Conservation (phyloP, 1,139 yeast genomes). For the Nematodospora anomalae region DNA sequence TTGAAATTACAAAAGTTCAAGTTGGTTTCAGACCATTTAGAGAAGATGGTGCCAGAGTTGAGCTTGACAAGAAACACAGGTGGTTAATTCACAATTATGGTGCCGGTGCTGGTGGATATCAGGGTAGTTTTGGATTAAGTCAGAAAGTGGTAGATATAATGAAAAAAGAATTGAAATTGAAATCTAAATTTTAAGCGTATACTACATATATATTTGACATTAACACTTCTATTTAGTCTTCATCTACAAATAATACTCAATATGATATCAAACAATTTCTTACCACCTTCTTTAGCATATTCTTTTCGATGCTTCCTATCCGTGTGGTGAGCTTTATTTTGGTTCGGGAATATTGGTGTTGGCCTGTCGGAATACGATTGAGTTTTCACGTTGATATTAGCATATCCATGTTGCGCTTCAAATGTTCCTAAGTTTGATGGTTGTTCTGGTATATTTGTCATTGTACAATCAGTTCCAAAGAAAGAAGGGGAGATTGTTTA, state of each 20-base stretch:
- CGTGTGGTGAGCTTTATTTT: constrained; percentile 29
- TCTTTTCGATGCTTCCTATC: constrained; percentile 41
- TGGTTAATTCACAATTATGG: constrained; percentile 54
- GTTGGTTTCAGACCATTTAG: constrained; percentile 53
- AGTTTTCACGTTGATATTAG: constrained; percentile 30
- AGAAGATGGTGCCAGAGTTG: constrained; percentile 46
- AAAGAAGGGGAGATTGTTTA: too few relatives aligned
- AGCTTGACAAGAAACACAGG: constrained; percentile 26
- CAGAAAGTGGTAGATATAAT: constrained; percentile 23
- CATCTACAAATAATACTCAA: constrained; percentile 21
- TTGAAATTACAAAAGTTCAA: constrained; percentile 41
- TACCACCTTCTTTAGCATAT: constrained; percentile 28
- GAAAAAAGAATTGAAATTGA: constrained; percentile 5
- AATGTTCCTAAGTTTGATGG: constrained; percentile 33
- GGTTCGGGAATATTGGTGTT: constrained; percentile 32
- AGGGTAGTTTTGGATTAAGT: constrained; percentile 46
- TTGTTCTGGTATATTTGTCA: constrained; percentile 24
- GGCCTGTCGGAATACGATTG: constrained; percentile 37
- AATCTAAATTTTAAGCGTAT: constrained; percentile 8
- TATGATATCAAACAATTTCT: constrained; percentile 23
- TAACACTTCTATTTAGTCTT: constrained; percentile 1
- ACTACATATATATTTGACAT: background rate
- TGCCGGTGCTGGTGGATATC: constrained; percentile 57
- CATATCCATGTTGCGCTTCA: constrained; percentile 35
- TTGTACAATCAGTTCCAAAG: too few relatives aligned